These are phyloP conservation scores for Hibiscus trionum DNA, from an alignment of 345 rosid genomes.

Conservation along the genomic window DNA sequence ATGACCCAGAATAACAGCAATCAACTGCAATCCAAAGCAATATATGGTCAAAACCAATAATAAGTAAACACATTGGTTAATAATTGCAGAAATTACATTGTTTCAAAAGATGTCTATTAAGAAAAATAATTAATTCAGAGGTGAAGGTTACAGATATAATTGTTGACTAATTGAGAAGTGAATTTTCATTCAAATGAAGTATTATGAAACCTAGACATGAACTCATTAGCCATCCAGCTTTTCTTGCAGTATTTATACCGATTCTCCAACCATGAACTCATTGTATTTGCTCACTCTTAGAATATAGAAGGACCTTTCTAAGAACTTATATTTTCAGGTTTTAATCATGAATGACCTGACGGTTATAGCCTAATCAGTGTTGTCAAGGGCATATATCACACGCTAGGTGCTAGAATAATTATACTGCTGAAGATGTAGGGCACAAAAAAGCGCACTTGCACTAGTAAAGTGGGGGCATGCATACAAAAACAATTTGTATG, in stretches of 20 bases:
- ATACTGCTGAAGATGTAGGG: not conserved
- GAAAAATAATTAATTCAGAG: not conserved
- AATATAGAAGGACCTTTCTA: not conserved
- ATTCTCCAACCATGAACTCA: not conserved
- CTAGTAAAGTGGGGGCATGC: not conserved
- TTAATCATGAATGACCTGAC: not conserved
- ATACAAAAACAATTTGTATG: not conserved
- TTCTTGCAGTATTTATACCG: not conserved
- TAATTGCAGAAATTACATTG: not conserved
- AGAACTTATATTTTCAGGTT: not conserved
- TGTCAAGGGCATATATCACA: not conserved
- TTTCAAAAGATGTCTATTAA: not conserved
- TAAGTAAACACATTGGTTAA: not conserved
- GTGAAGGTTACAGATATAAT: not conserved
- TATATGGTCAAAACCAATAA: not conserved
- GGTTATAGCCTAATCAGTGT: not conserved
- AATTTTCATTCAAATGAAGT: not conserved
- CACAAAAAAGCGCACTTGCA: not conserved
- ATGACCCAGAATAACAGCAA: constrained; percentile 82
- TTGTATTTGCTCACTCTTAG: not conserved
- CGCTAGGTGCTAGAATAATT: not conserved
- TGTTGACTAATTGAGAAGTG: not conserved
- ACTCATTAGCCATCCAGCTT: not conserved
- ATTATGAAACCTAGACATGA: not conserved
- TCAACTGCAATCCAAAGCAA: constrained; percentile 47